These are phyloP conservation scores for Paratinospora sagittata DNA, from an alignment of 164 flowering plant genomes.

Conservation along the genomic window DNA sequence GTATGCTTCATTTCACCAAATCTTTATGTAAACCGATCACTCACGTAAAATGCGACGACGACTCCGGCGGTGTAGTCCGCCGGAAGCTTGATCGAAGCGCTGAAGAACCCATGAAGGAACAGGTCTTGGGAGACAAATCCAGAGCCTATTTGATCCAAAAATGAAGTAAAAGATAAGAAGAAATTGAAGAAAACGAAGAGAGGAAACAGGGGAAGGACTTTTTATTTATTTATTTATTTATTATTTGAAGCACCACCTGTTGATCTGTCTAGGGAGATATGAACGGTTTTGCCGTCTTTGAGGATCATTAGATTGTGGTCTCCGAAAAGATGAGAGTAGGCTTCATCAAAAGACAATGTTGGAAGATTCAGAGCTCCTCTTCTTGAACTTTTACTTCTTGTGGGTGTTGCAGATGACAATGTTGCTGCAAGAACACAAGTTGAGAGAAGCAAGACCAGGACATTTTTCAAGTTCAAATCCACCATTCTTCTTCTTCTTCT, in stretches of 20 bases:
- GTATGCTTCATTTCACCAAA: neutral
- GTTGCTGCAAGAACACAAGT: neutral
- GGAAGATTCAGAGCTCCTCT: neutral
- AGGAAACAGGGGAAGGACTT: neutral
- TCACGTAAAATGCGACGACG: conserved; percentile 90
- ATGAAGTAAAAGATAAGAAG: neutral
- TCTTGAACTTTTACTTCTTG: too few species aligned
- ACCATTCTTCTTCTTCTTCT: neutral
- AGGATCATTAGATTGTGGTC: neutral
- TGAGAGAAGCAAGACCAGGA: neutral
- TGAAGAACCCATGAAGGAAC: conserved; percentile 82
- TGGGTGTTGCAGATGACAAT: neutral
- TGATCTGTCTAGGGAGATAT: neutral
- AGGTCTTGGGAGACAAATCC: conserved; percentile 86
- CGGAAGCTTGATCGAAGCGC: conserved; percentile 83
- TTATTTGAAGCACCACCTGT: too few species aligned
- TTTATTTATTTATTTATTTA: too few species aligned
- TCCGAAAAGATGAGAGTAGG: conserved; percentile 2
- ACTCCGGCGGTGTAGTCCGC: conserved; percentile 96
- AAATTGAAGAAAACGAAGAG: too few species aligned
- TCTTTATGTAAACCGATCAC: too few species aligned
- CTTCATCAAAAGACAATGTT: neutral
- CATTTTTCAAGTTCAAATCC: neutral
- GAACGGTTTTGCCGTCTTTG: neutral
- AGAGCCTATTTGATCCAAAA: conserved; percentile 45